Evolutionary conservation across 129 eudicot species (phyloP).

Genomic region (Scalesia atractyloides): DNA sequence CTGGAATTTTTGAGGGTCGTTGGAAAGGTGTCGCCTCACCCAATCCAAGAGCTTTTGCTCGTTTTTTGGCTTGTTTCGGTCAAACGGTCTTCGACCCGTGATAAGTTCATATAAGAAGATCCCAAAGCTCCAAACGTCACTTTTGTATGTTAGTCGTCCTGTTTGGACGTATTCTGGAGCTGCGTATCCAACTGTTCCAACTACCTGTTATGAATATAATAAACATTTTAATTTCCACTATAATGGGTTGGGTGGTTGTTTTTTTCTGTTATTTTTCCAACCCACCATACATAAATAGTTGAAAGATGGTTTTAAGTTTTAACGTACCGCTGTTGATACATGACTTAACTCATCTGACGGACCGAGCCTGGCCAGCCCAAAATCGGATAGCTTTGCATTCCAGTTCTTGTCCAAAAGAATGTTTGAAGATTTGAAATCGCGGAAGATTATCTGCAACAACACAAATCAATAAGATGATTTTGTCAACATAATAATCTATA

Average conservation of each 20-base stretch:
- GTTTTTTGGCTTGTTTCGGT: constrained; percentile 61
- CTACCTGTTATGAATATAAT: constrained; percentile 45
- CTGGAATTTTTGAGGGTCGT: constrained; percentile 59
- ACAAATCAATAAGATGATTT: neutral
- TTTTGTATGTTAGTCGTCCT: constrained; percentile 74
- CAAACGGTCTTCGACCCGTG: constrained; percentile 80
- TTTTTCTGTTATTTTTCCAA: constrained; percentile 3
- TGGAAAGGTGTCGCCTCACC: constrained; percentile 64
- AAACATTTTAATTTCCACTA: neutral
- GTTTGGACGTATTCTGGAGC: constrained; percentile 93
- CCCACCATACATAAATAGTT: neutral
- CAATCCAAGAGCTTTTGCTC: constrained; percentile 72
- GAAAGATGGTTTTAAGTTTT: neutral
- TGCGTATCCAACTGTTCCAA: constrained; percentile 90
- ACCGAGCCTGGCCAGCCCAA: constrained; percentile 85
- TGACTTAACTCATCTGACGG: constrained; percentile 74
- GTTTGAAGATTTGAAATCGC: constrained; percentile 89
- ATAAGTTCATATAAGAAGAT: constrained; percentile 81
- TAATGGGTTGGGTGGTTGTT: neutral
- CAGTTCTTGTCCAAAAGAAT: constrained; percentile 82
- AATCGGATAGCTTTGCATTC: constrained; percentile 88
- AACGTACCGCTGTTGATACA: constrained; percentile 78
- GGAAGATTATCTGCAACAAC: constrained; percentile 65
- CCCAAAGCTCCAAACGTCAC: constrained; percentile 93
- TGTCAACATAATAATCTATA: neutral